Percentiles rank a stretch among this genome's conserved stretches.
These are phyloP conservation scores for Penicillium simplicissimum DNA, from an alignment of 495 filamentous ascomycete species.

Conservation along the genomic window DNA sequence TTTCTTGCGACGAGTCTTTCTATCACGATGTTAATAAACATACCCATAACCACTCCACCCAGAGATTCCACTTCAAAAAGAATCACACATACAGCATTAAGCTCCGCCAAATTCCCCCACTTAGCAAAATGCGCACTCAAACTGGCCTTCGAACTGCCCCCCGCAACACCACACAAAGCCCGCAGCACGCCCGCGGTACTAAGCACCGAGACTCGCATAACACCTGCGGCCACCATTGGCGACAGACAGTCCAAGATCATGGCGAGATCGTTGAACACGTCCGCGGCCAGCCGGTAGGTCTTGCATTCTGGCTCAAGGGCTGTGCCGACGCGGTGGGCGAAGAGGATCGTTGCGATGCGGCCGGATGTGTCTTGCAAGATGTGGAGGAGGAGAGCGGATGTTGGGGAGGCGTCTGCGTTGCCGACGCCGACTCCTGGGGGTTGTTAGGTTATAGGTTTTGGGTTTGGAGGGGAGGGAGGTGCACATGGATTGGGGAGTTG, in stretches of 20 bases:
- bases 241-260: slow-evolving; percentile 89
- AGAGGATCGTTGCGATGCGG: slow-evolving; percentile 84
- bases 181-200: slow-evolving; percentile 75
- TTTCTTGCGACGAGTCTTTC: slow-evolving; percentile 97
- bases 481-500: slow-evolving; percentile 3
- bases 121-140: slow-evolving; percentile 89
- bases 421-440: slow-evolving; percentile 80
- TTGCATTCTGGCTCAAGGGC: slow-evolving; percentile 95
- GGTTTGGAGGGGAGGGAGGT: background rate
- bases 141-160: slow-evolving; percentile 85
- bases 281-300: slow-evolving; percentile 84
- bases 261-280: slow-evolving; percentile 89
- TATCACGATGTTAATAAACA: slow-evolving; percentile 25
- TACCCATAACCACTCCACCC: too few relatives aligned
- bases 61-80: background rate
- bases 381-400: slow-evolving; percentile 80
- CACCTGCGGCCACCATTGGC: slow-evolving; percentile 67
- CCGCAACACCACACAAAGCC: slow-evolving; percentile 85
- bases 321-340: slow-evolving; percentile 81
- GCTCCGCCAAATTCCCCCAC: slow-evolving; percentile 86
- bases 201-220: slow-evolving; percentile 66
- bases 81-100: slow-evolving; percentile 74
- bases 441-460: slow-evolving; percentile 10
- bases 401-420: slow-evolving; percentile 80
- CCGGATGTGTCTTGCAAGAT: slow-evolving; percentile 84